These are phyloP conservation scores for Thoreauomyces humboldtii DNA, from an alignment of 192 early-diverging fungal species.

Conservation along the genomic window DNA sequence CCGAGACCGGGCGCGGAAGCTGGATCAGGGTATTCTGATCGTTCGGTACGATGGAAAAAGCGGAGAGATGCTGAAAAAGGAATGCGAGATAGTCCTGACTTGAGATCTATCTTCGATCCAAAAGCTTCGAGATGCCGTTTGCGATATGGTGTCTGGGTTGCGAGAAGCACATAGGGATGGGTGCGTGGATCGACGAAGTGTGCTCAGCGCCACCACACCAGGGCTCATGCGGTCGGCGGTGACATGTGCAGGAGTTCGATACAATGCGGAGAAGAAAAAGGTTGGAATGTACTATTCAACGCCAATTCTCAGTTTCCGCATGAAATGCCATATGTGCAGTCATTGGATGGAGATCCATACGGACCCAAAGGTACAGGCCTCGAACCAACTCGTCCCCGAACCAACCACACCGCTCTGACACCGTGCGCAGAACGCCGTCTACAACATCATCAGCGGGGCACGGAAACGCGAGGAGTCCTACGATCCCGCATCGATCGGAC, in stretches of 20 bases:
- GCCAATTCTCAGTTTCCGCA: slow-evolving; percentile 83
- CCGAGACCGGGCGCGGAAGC: slow-evolving; percentile 80
- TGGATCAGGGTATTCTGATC: slow-evolving; percentile 86
- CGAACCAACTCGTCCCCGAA: neutral
- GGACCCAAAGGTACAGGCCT: slow-evolving; percentile 74
- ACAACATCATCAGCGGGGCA: slow-evolving; percentile 70
- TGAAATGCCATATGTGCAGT: slow-evolving; percentile 89
- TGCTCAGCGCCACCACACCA: too few relatives aligned
- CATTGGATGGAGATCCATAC: slow-evolving; percentile 92
- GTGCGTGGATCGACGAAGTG: slow-evolving; percentile 45
- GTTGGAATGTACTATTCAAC: slow-evolving; percentile 84
- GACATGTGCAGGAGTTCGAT: slow-evolving; percentile 67
- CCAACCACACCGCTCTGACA: neutral
- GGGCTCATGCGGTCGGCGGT: too few relatives aligned
- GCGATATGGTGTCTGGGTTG: slow-evolving; percentile 89
- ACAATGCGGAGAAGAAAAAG: slow-evolving; percentile 95
- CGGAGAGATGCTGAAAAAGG: too few relatives aligned
- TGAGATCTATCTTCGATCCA: neutral
- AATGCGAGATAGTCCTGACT: too few relatives aligned
- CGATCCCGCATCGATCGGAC: slow-evolving; percentile 63
- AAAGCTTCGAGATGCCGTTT: slow-evolving; percentile 79
- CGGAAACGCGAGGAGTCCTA: slow-evolving; percentile 73
- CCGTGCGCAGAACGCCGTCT: slow-evolving; percentile 67
- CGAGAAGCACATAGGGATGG: slow-evolving; percentile 79
- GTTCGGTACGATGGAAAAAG: slow-evolving; percentile 59